phyloP scores from a whole-genome alignment of 805 yeast species.

The Sugiyamaella boreocaroliniensis region DNA sequence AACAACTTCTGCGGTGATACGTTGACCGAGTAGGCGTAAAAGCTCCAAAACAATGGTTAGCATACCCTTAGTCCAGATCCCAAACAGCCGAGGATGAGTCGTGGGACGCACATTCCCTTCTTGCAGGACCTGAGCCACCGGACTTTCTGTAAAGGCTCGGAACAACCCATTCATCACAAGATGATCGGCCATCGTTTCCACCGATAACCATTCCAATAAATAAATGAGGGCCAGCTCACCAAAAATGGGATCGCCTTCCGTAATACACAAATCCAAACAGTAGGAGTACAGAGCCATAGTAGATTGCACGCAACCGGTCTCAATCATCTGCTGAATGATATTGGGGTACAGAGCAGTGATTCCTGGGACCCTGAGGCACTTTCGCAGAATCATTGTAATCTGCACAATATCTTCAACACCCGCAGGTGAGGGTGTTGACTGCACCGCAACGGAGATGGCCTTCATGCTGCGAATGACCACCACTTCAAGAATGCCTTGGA shows the following conservation, averaged over 20 bases:
- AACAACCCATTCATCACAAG: slow-evolving; percentile 60
- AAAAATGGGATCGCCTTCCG: slow-evolving; percentile 49
- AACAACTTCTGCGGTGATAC: slow-evolving; percentile 57
- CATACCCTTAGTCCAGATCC: slow-evolving; percentile 81
- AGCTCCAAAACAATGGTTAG: slow-evolving; percentile 59
- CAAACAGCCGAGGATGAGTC: slow-evolving; percentile 51
- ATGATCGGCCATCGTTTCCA: slow-evolving; percentile 58
- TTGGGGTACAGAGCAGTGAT: slow-evolving; percentile 27
- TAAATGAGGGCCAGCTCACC: slow-evolving; percentile 67
- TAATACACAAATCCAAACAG: slow-evolving; percentile 53
- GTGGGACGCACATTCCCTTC: slow-evolving; percentile 54
- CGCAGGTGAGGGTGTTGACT: slow-evolving; percentile 44
- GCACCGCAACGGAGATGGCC: slow-evolving; percentile 50
- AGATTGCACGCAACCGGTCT: slow-evolving; percentile 54
- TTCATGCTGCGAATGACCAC: slow-evolving; percentile 64
- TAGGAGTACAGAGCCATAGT: slow-evolving; percentile 61
- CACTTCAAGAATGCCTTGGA: slow-evolving; percentile 46
- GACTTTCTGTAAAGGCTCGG: slow-evolving; percentile 63
- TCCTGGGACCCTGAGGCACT: slow-evolving; percentile 37
- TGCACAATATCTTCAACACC: slow-evolving; percentile 60
- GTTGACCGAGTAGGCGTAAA: slow-evolving; percentile 55
- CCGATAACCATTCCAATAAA: slow-evolving; percentile 58
- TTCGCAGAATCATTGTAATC: slow-evolving; percentile 57
- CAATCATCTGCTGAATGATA: slow-evolving; percentile 47
- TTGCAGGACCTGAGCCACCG: slow-evolving; percentile 60